Evolutionary conservation across 805 yeast species (phyloP).

Genomic region (Pichia heedii): DNA sequence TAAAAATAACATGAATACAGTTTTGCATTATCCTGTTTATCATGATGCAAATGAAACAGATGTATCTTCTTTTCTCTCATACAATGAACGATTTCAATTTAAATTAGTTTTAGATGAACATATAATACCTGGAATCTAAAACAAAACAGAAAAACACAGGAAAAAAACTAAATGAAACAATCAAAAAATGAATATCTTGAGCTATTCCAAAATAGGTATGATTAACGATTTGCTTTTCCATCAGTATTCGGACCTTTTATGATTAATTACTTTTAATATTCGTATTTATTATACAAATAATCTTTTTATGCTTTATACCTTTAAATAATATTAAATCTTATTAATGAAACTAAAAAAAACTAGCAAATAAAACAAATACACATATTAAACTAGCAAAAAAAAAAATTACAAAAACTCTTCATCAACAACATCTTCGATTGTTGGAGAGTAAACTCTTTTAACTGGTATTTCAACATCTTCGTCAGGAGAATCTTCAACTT

Average conservation of each 20-base stretch:
- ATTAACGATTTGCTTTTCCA: no score
- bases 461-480: constrained; percentile 1
- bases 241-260: not conserved
- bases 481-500: not conserved
- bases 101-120: constrained; percentile 9
- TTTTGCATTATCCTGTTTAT: not conserved
- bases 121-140: constrained; percentile 7
- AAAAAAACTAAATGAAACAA: no score
- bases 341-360: no score
- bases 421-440: constrained; percentile 17
- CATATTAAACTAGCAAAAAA: not conserved
- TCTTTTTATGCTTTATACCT: not conserved
- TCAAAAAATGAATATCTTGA: no score
- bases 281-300: no score
- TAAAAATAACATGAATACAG: no score
- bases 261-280: not conserved
- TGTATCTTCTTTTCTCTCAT: not conserved
- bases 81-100: not conserved
- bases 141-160: no score
- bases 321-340: not conserved
- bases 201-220: no score
- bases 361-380: no score
- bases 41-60: not conserved
- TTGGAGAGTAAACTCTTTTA: constrained; percentile 10
- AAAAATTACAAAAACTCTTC: constrained; percentile 14